Base-by-base conservation (phyloP, 352 stramenopile genomes). In the Hyaloperonospora arabidopsidis region DNA sequence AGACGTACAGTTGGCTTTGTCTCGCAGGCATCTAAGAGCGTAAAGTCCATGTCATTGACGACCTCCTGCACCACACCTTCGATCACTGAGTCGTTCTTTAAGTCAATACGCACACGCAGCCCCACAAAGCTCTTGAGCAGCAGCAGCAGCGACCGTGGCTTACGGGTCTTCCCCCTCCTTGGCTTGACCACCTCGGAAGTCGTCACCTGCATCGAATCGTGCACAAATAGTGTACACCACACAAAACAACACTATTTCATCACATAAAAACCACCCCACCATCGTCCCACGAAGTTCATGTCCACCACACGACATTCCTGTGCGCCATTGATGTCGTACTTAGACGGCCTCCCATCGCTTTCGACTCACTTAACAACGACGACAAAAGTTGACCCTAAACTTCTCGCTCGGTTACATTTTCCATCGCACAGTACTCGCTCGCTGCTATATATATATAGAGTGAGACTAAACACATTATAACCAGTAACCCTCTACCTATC, bases 31-130 rank as follows among this genome's bases (percentile, higher is more conserved):
- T 92, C 74, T 19, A 89, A 56, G 44, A 92, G 61, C 25, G 78
- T 89, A 51, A 92, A 86, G 65, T 94, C 84, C 84, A 94, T 94
- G 58, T 90, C 82, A 52, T 85, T 63, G 29, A 90, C 66, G 15
- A 94, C 84, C 55, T 94, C 84, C 52, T 91, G 69, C 35, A 94
- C 81, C 10, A 88, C 56, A 14, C 84, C 84, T 45, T 89, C 79
- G 32, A 94, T 41, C n/a, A 81, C 53, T 15, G 64, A 81, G 55
- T 94, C 84, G 43, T 90, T 92, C 59, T 94, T 94, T 14, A 92
- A 64, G 25, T 94, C 78, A 36, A 92, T 84, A 28, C 74, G 78
- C 45, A 93, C 78, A 40, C 81, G 79, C 59, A 93, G 61, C 12
- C 82, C 79, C 50, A 86, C 71, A 49, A 94, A 79, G 57, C 82